Conservation (phyloP, 495 filamentous ascomycete genomes). For the Cercophora newfieldiana region DNA sequence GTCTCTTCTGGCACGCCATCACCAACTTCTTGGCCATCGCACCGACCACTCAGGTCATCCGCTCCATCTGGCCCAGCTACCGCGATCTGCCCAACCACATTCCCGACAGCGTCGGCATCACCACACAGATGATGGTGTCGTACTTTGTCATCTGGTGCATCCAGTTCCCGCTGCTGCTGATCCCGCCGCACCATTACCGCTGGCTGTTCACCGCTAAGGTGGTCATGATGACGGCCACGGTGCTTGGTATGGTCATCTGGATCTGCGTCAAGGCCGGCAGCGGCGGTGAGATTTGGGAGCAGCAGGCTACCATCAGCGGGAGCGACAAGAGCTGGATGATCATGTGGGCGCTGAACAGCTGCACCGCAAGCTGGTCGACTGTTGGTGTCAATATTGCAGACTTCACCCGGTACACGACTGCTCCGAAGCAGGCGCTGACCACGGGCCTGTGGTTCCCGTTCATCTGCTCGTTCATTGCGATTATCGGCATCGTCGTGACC, state of each 20-base stretch:
- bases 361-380: constrained; percentile 21
- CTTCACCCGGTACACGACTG: constrained; percentile 56
- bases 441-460: constrained; percentile 55
- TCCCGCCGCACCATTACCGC: constrained; percentile 44
- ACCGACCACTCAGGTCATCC: constrained; percentile 37
- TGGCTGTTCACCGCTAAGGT: constrained; percentile 51
- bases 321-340: constrained; percentile 17
- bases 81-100: constrained; percentile 45
- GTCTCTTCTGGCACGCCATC: constrained; percentile 45
- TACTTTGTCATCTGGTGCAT: constrained; percentile 46
- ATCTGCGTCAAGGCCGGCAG: constrained; percentile 42
- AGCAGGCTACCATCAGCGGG: constrained; percentile 24
- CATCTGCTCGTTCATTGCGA: constrained; percentile 48
- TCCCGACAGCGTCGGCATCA: constrained; percentile 43
- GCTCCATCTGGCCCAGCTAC: constrained; percentile 39
- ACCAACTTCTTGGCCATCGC: constrained; percentile 39
- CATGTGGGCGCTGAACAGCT: constrained; percentile 16
- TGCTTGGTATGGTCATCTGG: constrained; percentile 37
- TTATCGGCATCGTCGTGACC: constrained; percentile 48
- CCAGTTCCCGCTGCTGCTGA: constrained; percentile 47
- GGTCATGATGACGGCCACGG: constrained; percentile 31
- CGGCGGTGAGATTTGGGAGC: constrained; percentile 42
- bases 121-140: constrained; percentile 44
- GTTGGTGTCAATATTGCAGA: constrained; percentile 49
- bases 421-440: constrained; percentile 46